A percentile compares a stretch with the other conserved stretches of the same genome.
Conservation (phyloP, 75 land plant species). For the Pinus taeda region DNA sequence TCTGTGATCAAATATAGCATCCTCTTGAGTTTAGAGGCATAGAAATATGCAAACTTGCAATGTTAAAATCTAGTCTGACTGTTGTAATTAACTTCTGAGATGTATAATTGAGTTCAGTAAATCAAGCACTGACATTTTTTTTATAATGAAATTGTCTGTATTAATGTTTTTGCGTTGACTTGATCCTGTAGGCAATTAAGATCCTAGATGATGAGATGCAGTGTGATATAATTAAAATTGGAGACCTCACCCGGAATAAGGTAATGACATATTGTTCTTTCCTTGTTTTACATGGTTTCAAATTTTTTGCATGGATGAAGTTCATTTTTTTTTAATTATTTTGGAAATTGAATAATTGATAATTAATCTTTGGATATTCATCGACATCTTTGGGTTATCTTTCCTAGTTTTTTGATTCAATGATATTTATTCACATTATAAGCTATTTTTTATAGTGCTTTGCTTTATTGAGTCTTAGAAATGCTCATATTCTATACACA, state of each 20-base stretch:
- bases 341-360: background rate
- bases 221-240: constrained; percentile 93
- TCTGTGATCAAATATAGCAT: background rate
- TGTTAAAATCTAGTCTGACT: background rate
- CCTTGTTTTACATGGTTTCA: constrained; percentile 8
- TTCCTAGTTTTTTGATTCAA: background rate
- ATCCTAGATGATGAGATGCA: constrained; percentile 88
- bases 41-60: background rate
- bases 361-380: background rate
- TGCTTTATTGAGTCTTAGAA: background rate
- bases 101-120: background rate
- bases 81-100: background rate
- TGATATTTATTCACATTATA: background rate
- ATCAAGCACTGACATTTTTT: background rate
- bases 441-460: no score
- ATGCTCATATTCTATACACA: background rate
- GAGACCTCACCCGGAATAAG: constrained; percentile 80
- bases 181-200: constrained; percentile 70
- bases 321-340: no score
- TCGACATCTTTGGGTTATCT: background rate
- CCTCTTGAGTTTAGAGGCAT: background rate
- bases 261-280: constrained; percentile 21
- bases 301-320: background rate
- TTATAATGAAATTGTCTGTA: background rate
- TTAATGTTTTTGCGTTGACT: constrained; percentile 1